Evolutionary conservation across 202 grass and related monocot genomes (phyloP).

Genomic region (Musa balbisiana): DNA sequence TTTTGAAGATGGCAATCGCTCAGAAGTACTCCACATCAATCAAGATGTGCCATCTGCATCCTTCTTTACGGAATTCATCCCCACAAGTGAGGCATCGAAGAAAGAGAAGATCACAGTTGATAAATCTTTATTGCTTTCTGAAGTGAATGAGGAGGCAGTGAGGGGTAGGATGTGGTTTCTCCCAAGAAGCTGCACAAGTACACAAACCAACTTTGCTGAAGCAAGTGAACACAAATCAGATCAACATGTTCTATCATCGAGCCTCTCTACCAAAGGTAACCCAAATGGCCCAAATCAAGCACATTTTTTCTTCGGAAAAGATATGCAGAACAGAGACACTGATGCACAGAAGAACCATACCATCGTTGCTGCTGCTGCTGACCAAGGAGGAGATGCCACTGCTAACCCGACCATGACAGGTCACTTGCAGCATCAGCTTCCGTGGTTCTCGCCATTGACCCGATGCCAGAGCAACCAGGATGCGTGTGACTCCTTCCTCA

Average conservation of each 20-base stretch:
- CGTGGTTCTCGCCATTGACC: conserved; percentile 40
- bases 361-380: conserved; percentile 23
- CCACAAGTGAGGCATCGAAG: conserved; percentile 28
- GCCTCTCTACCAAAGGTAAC: conserved; percentile 28
- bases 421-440: conserved; percentile 44
- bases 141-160: conserved; percentile 31
- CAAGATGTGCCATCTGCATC: conserved; percentile 54
- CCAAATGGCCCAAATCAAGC: conserved; percentile 19
- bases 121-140: conserved; percentile 29
- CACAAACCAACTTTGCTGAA: conserved; percentile 27
- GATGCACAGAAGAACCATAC: conserved; percentile 23
- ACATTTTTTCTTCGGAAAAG: conserved; percentile 24
- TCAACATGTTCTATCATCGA: conserved; percentile 24
- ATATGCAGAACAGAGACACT: conserved; percentile 12
- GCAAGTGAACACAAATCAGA: conserved; percentile 28
- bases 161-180: background rate
- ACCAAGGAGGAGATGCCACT: conserved; percentile 31
- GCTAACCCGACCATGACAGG: conserved; percentile 24
- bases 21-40: conserved; percentile 65
- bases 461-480: conserved; percentile 62
- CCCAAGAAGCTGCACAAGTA: conserved; percentile 28
- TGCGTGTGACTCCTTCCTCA: conserved; percentile 45
- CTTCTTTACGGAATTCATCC: conserved; percentile 37
- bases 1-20: conserved; percentile 56
- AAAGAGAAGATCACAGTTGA: conserved; percentile 33